Percentiles rank a stretch among this genome's conserved stretches.
Evolutionary conservation across 1,284 basidiomycete genomes (phyloP).

Genomic region (Leccinum insolens): DNA sequence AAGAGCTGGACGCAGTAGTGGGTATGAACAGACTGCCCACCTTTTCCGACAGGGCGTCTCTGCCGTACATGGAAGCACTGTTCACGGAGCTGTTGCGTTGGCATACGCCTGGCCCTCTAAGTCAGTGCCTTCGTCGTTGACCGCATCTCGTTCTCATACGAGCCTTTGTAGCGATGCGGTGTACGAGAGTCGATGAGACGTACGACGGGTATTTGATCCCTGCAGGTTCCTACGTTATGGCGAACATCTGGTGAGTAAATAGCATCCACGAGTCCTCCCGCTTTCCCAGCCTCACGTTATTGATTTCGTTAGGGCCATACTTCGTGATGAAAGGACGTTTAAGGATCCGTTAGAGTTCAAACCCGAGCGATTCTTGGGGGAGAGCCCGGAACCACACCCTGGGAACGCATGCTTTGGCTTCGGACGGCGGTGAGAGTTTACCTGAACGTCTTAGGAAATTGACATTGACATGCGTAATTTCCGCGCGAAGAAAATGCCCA

Average conservation of each 20-base stretch:
- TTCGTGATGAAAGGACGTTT: slow-evolving; percentile 17
- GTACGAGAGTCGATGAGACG: slow-evolving; percentile 49
- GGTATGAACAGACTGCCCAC: slow-evolving; percentile 42
- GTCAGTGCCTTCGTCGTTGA: slow-evolving; percentile 29
- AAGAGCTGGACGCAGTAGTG: slow-evolving; percentile 58
- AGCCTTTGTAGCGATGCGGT: slow-evolving; percentile 41
- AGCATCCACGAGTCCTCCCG: neutral
- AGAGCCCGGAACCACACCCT: slow-evolving; percentile 49
- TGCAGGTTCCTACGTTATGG: slow-evolving; percentile 18
- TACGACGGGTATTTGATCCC: slow-evolving; percentile 28
- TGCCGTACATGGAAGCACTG: slow-evolving; percentile 33
- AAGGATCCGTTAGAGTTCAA: slow-evolving; percentile 20
- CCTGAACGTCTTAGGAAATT: neutral
- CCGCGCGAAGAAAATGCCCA: slow-evolving; percentile 14
- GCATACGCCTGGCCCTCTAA: slow-evolving; percentile 54
- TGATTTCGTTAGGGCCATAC: slow-evolving; percentile 13
- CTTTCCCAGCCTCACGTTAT: neutral
- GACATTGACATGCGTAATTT: neutral
- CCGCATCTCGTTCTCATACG: neutral
- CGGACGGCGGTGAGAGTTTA: slow-evolving; percentile 49
- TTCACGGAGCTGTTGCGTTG: slow-evolving; percentile 58
- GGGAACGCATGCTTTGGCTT: slow-evolving; percentile 54
- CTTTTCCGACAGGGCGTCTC: slow-evolving; percentile 25
- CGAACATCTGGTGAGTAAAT: slow-evolving; percentile 21
- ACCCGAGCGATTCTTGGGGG: slow-evolving; percentile 25